Evolutionary conservation across 139 green algal species (phyloP).

Genomic region (Volvox reticuliferus): DNA sequence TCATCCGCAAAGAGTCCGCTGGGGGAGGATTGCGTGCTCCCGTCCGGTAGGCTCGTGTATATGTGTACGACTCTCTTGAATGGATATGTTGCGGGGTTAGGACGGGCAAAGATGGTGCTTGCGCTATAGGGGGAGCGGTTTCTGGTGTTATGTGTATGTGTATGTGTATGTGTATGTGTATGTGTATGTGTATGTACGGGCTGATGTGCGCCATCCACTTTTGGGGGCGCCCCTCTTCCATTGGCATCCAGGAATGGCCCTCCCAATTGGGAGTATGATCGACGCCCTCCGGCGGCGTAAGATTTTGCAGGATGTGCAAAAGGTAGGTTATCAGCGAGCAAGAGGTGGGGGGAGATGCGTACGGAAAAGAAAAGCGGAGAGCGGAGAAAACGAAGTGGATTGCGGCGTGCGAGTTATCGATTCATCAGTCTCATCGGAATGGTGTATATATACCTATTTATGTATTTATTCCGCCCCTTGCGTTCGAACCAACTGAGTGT

Average conservation of each 20-base stretch:
- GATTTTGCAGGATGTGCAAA: slow-evolving; percentile 28
- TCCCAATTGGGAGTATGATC: slow-evolving; percentile 42
- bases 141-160: no score
- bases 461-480: no score
- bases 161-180: not conserved
- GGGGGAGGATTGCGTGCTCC: slow-evolving; percentile 37
- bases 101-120: not conserved
- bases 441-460: no score
- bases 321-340: not conserved
- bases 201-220: not conserved
- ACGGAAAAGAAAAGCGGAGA: no score
- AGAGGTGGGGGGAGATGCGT: no score
- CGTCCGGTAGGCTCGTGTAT: slow-evolving; percentile 9
- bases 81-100: no score
- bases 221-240: no score
- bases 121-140: not conserved
- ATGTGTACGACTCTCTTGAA: no score
- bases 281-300: slow-evolving; percentile 16
- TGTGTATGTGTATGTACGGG: not conserved
- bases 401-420: no score
- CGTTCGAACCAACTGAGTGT: no score
- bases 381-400: no score
- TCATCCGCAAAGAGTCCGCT: slow-evolving; percentile 37
- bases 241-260: slow-evolving; percentile 8
- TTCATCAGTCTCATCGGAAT: no score